These are phyloP conservation scores for Funneliformis geosporum DNA, from an alignment of 192 early-diverging fungal genomes.

Conservation along the genomic window DNA sequence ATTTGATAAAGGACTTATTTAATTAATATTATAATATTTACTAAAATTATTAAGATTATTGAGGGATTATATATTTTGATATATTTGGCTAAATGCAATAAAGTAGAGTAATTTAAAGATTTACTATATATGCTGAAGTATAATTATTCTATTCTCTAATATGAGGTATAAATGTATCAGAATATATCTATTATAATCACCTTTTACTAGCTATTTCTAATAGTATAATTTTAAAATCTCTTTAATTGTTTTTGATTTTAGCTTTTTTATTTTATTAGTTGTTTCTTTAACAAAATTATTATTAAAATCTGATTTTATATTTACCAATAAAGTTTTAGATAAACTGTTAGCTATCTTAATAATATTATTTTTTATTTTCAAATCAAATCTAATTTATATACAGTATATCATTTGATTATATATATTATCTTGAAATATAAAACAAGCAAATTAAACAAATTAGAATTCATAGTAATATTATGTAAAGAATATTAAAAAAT, in stretches of 20 bases:
- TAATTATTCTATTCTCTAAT: background rate
- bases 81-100: background rate
- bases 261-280: background rate
- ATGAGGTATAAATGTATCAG: background rate
- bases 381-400: background rate
- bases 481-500: too few species aligned
- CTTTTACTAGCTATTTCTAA: background rate
- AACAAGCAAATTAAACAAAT: background rate
- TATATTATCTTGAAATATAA: background rate
- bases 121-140: background rate
- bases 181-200: background rate
- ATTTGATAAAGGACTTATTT: background rate
- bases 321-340: background rate
- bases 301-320: background rate
- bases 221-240: slow-evolving; percentile 4
- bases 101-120: background rate
- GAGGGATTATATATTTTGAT: background rate
- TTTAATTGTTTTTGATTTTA: background rate
- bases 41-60: background rate
- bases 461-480: too few species aligned
- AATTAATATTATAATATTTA: background rate
- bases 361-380: background rate
- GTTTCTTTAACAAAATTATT: background rate
- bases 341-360: background rate
- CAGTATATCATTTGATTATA: background rate